phyloP scores from a whole-genome alignment of 208 protist species.

The Crithidia expoeki region DNA sequence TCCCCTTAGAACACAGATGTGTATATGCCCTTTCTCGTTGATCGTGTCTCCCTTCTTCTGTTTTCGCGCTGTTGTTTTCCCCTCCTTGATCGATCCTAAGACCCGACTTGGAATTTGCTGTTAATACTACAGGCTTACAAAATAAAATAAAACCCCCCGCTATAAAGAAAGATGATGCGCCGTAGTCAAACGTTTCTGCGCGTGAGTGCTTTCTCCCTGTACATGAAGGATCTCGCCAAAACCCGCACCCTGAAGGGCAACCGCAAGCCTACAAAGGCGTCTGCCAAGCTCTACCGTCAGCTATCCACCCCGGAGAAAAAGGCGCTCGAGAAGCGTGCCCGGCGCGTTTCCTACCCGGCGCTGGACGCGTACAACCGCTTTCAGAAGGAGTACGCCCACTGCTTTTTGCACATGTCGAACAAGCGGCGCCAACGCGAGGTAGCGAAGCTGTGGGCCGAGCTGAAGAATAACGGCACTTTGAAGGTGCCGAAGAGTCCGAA shows the following conservation, averaged over 20 bases:
- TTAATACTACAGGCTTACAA: no score
- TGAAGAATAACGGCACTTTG: conserved; percentile 49
- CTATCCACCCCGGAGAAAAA: conserved; percentile 46
- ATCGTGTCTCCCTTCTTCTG: neutral
- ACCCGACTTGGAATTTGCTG: neutral
- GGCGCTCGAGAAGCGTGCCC: conserved; percentile 46
- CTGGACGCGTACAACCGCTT: conserved; percentile 79
- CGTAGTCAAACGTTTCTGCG: conserved; percentile 38
- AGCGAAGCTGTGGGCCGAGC: conserved; percentile 63
- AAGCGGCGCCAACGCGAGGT: conserved; percentile 70
- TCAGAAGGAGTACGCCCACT: conserved; percentile 60
- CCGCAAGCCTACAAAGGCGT: conserved; percentile 15
- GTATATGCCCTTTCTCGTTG: no score
- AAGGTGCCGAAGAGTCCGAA: conserved; percentile 33
- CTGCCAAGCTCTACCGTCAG: conserved; percentile 47
- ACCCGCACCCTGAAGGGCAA: conserved; percentile 37
- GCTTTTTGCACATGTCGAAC: conserved; percentile 59
- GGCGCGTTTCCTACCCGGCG: conserved; percentile 50
- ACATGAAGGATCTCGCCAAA: conserved; percentile 52
- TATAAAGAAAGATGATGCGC: conserved; percentile 44
- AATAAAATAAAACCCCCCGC: neutral
- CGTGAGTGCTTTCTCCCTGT: conserved; percentile 71
- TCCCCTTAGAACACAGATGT: no score
- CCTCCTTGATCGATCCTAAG: neutral
- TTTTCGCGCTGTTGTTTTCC: neutral